A percentile compares a stretch with the other conserved stretches of the same genome.
These are phyloP conservation scores for Suillus weaverae DNA, from an alignment of 768 basidiomycete species.

Conservation along the genomic window DNA sequence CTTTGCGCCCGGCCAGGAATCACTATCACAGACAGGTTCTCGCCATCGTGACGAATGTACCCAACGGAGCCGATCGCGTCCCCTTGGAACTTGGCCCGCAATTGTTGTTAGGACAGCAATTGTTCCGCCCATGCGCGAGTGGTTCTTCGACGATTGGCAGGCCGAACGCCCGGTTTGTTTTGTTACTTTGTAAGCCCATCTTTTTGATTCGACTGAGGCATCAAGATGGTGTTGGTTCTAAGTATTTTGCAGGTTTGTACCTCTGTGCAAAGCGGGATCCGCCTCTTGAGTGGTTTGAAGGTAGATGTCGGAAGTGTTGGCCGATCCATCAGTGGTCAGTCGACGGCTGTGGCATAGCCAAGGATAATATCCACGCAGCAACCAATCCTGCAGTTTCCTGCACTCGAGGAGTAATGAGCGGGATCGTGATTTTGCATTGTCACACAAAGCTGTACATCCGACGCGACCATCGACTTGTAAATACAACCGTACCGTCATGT, in stretches of 20 bases:
- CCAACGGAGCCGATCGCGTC: background rate
- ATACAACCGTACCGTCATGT: background rate
- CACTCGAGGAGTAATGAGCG: background rate
- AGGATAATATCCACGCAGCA: background rate
- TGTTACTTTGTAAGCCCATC: background rate
- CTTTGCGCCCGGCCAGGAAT: no score
- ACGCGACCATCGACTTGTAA: background rate
- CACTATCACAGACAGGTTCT: background rate
- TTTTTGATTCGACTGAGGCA: background rate
- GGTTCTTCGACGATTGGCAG: background rate
- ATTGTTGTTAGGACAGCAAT: background rate
- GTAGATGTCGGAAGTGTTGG: background rate
- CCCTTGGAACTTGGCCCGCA: background rate
- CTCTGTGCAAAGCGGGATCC: background rate
- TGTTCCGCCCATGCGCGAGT: background rate
- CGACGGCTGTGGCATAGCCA: background rate
- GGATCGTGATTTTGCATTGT: background rate
- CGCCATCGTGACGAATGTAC: background rate
- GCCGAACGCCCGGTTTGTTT: background rate
- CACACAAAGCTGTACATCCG: background rate
- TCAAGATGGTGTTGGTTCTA: background rate
- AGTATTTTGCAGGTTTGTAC: background rate
- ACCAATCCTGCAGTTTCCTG: background rate
- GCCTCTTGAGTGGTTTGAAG: background rate
- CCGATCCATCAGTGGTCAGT: background rate